Evolutionary conservation across 225 moss, liverwort and hornwort species (phyloP).

Genomic region (Rhytidiadelphus loreus): DNA sequence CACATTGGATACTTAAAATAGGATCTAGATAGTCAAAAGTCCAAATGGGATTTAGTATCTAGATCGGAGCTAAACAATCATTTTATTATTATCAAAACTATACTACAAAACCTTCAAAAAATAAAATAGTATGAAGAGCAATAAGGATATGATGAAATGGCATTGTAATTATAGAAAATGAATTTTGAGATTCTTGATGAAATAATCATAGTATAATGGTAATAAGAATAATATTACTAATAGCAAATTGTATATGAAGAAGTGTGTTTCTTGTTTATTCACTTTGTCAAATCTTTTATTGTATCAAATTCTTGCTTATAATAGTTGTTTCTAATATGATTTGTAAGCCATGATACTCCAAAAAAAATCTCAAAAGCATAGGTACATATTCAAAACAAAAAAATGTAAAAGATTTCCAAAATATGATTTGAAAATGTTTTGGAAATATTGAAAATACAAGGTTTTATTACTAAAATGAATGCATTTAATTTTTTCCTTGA

Average conservation of each 20-base stretch:
- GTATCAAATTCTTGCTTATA: background rate
- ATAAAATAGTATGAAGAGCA: no score
- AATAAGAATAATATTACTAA: no score
- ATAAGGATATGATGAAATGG: background rate
- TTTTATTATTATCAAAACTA: background rate
- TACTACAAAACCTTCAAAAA: no score
- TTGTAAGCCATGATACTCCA: accelerated
- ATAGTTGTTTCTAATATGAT: background rate
- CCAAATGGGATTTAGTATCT: background rate
- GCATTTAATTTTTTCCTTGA: background rate
- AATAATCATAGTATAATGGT: no score
- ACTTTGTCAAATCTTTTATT: no score
- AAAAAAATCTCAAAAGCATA: background rate
- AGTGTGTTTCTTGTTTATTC: no score
- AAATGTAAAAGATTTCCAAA: background rate
- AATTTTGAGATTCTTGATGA: background rate
- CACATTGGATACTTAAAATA: background rate
- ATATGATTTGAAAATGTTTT: background rate
- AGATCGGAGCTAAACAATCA: background rate
- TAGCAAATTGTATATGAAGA: no score
- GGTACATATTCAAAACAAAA: background rate
- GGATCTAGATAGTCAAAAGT: background rate
- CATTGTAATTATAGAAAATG: background rate
- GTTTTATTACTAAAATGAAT: background rate
- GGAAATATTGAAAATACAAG: background rate